phyloP scores from a whole-genome alignment of 2,329 filamentous ascomycete species.

The Plenodomus tracheiphilus region DNA sequence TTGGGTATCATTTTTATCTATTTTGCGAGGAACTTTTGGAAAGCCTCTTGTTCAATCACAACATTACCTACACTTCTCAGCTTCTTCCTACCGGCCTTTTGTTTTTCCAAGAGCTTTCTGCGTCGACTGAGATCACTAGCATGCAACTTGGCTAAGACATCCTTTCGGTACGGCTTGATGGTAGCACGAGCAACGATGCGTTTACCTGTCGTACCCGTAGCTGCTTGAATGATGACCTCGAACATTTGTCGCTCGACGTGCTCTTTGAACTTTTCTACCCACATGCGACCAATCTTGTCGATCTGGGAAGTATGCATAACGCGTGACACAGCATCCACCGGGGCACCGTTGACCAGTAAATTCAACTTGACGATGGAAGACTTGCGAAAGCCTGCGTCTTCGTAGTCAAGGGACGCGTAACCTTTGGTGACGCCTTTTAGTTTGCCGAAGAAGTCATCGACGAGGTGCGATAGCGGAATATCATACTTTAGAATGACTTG shows the following conservation, averaged over 20 bases:
- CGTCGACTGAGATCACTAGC: slow-evolving; percentile 83
- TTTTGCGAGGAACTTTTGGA: slow-evolving; percentile 90
- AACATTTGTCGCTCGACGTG: slow-evolving; percentile 98
- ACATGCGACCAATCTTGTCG: slow-evolving; percentile 77
- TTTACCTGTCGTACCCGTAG: slow-evolving; percentile 71
- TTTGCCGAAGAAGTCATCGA: slow-evolving; percentile 97
- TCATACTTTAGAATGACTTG: slow-evolving; percentile 96
- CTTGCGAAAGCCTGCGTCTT: slow-evolving; percentile 85
- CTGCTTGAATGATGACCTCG: slow-evolving; percentile 82
- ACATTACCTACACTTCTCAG: slow-evolving; percentile 83
- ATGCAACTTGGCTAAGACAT: slow-evolving; percentile 90
- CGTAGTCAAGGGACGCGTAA: slow-evolving; percentile 94
- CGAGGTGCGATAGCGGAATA: slow-evolving; percentile 82
- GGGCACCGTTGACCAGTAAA: slow-evolving; percentile 87
- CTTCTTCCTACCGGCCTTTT: slow-evolving; percentile 93
- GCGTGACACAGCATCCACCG: slow-evolving; percentile 92
- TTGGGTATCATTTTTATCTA: slow-evolving; percentile 15
- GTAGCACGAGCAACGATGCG: slow-evolving; percentile 89
- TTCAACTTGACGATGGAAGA: slow-evolving; percentile 87
- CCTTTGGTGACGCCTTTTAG: slow-evolving; percentile 92
- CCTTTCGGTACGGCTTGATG: slow-evolving; percentile 94
- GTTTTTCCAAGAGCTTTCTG: slow-evolving; percentile 89
- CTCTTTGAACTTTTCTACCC: slow-evolving; percentile 96
- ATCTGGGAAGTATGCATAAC: slow-evolving; percentile 83
- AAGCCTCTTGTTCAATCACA: slow-evolving; percentile 92